Conservation (phyloP, 805 yeast species). For the Saccharomycopsis olivae region DNA sequence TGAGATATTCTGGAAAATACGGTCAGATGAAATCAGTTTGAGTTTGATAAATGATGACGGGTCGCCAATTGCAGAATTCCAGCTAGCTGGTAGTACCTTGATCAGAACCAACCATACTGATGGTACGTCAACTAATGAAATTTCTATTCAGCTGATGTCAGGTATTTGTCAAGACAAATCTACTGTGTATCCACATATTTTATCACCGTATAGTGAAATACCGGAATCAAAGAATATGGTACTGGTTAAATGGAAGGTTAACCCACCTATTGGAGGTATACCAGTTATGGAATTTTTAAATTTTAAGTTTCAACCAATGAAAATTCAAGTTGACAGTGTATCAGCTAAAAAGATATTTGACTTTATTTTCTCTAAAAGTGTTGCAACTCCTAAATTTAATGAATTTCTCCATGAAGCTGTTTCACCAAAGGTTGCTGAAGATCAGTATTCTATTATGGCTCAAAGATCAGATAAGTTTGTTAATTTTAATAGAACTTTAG, state of each 20-base stretch:
- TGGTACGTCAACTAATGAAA: constrained; percentile 41
- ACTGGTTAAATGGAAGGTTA: constrained; percentile 41
- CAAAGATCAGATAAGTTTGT: constrained; percentile 58
- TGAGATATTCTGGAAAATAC: constrained; percentile 27
- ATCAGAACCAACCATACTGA: constrained; percentile 38
- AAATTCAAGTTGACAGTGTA: constrained; percentile 44
- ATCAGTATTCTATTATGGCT: constrained; percentile 41
- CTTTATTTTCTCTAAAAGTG: constrained; percentile 40
- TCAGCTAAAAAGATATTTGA: constrained; percentile 40
- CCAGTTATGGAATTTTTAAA: constrained; percentile 39
- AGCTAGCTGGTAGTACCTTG: constrained; percentile 37
- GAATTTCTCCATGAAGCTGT: neutral
- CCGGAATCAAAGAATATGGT: constrained; percentile 25
- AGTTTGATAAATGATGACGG: constrained; percentile 40
- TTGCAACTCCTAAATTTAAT: neutral
- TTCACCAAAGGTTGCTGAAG: neutral
- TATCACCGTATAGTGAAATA: constrained; percentile 29
- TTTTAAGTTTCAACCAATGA: constrained; percentile 42
- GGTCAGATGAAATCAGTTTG: constrained; percentile 48
- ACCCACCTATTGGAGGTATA: constrained; percentile 58
- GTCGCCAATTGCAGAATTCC: constrained; percentile 42
- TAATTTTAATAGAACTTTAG: constrained; percentile 46
- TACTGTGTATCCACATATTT: constrained; percentile 41
- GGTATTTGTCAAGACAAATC: constrained; percentile 41
- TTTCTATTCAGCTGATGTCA: constrained; percentile 36